Conservation (phyloP, 1,139 yeast species). For the Nakaseomyces kungkrabaensis region DNA sequence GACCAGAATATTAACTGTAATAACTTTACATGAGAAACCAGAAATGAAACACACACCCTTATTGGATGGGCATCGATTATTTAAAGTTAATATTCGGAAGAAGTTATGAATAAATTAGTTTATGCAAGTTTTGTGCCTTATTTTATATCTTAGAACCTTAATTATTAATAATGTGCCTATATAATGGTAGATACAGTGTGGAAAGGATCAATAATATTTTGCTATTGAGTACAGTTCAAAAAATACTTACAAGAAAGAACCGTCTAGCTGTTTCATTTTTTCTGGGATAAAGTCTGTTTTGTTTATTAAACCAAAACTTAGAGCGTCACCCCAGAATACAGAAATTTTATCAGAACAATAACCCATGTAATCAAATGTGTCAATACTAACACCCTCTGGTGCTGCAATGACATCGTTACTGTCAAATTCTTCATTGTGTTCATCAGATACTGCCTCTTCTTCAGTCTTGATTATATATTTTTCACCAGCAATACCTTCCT, state of each 20-base stretch:
- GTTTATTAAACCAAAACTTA: constrained; percentile 47
- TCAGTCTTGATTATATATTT: constrained; percentile 32
- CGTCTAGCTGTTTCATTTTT: not conserved
- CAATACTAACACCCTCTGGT: constrained; percentile 43
- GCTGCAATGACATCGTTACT: constrained; percentile 7
- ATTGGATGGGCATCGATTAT: too few species aligned
- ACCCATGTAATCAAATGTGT: constrained; percentile 67
- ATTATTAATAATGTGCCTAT: too few species aligned
- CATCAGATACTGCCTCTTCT: constrained; percentile 14
- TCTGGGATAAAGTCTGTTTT: constrained; percentile 22
- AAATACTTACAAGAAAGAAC: not conserved
- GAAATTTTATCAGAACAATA: constrained; percentile 70
- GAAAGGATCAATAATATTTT: too few species aligned
- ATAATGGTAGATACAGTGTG: too few species aligned
- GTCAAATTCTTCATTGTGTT: constrained; percentile 30
- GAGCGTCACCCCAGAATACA: constrained; percentile 64
- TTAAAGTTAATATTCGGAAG: too few species aligned
- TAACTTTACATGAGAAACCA: too few species aligned
- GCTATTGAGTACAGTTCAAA: not conserved
- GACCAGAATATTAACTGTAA: not conserved
- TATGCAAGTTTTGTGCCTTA: too few species aligned
- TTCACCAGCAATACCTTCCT: constrained; percentile 36
- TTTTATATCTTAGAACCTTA: too few species aligned
- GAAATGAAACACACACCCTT: too few species aligned
- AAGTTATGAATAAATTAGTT: too few species aligned